Base-by-base conservation (phyloP, 768 basidiomycete genomes). In the Tylopilus balloui region DNA sequence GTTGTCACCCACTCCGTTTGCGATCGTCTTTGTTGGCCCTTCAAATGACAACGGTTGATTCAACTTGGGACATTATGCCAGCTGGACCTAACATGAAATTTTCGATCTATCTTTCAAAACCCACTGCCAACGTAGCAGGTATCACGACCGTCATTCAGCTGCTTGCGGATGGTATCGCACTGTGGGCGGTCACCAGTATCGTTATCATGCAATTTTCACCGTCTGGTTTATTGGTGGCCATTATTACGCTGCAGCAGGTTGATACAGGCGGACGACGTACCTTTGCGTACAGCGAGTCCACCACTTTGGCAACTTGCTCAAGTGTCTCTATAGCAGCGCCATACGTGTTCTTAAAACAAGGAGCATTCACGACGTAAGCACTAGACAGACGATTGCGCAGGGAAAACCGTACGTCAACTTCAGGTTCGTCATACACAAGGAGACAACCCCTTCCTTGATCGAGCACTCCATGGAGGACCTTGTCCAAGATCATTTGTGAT, bases 401-500 rank as follows among this genome's bases (percentile, higher is more conserved):
- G 17, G 24, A 36, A 24, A 35, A 77, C 88, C n/a, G 48, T 60
- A 92, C 92, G 69, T 96, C 92, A 12, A 80, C 81, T 60, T 89
- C 86, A 1, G 81, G 81, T 66, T 91, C 76, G 49, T 96, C 90
- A 53, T 88, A 97, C n/a, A 98, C 83, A 43, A 96, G 72, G 42
- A 97, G 70, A 61, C 92, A 93, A 0, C 93, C 93, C 3, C 90
- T 79, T 23, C 92, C 92, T 66, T 98, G 95, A 65, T 98, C 95
- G n/a, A 99, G 76, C 1, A 99, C 93, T 6, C 95, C 95, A 53
- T 91, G 80, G 54, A 98, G 80, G 2, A 94, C 82, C 58, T 94
- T 94, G 70, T 97, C 95, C 31, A 97, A 73, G 53, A 98, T 99
- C 95, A 99, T 98, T 65, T 99, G 95, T 25, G 89, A 92, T 23